Evolutionary conservation across 176 grass and related monocot genomes (phyloP).

Genomic region (Triticum monococcum): DNA sequence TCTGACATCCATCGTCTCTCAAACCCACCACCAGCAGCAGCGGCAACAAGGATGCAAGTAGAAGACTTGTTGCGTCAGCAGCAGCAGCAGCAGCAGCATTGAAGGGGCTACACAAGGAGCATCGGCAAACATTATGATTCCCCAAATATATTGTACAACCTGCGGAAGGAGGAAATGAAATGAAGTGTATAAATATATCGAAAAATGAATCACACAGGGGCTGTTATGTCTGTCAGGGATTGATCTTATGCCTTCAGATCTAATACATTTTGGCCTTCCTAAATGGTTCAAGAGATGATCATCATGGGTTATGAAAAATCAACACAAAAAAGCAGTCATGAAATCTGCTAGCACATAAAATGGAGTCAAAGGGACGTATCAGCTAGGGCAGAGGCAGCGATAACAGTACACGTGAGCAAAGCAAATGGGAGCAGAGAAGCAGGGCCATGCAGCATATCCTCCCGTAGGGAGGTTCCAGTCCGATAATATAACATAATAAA

Average conservation of each 20-base stretch:
- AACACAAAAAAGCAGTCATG: neutral
- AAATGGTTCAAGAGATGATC: neutral
- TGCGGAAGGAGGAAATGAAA: neutral
- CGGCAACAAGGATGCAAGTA: neutral
- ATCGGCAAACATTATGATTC: neutral
- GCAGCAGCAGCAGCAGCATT: neutral
- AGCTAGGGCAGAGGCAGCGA: neutral
- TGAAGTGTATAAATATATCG: neutral
- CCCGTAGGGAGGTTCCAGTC: neutral
- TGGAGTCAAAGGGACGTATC: neutral
- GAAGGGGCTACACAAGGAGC: neutral
- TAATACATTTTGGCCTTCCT: neutral
- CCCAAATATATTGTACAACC: neutral
- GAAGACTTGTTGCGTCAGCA: neutral
- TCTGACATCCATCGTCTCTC: neutral
- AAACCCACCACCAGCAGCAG: neutral
- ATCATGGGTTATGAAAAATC: neutral
- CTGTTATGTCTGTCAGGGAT: neutral
- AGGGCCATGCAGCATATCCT: neutral
- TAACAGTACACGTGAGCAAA: neutral
- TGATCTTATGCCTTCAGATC: neutral
- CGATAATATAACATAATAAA: neutral
- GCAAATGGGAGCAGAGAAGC: neutral
- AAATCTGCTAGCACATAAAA: neutral
- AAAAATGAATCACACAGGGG: neutral